Base-by-base conservation (phyloP, 345 rosid genomes). In the Zanthoxylum bungeanum region DNA sequence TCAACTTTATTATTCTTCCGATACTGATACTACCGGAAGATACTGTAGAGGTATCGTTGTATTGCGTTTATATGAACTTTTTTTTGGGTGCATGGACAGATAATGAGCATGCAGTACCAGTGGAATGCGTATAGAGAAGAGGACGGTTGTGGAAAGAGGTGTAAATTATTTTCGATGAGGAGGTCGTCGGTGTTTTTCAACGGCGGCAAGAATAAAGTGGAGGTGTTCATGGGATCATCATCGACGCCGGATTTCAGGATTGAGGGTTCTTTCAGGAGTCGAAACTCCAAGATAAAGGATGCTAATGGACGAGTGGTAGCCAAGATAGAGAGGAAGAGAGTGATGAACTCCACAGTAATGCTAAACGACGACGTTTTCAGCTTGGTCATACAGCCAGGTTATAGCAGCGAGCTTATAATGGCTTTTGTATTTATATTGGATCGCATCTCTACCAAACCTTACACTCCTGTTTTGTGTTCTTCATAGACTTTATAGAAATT, bases 101-200 rank as follows among this genome's bases (percentile, higher is more conserved):
- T 59, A 36, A 22, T 83, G 69, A 84, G 87, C 60, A 52, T 78
- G 83, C 84, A 73, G 3, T 10, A 68, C 34, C 84, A 72, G 60
- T 86, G 90, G 90, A 80, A 76, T 31, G 90, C 82, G 2, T 86
- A 78, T 39, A 66, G 67, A 33, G 89, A 79, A 66, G 75, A 83
- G 59, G 73, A 61, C 22, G 72, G 27, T 3, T 31, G 53, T 5
- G 70, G 68, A 34, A 75, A 57, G 64, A 39, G 36, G 55, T 44
- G 42, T 50, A 83, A 73, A 65, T 62, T 79, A 1, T 85, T 85
- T 52, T 79, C 85, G 39, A 79, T 85, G 87, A 83, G 87, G 60
- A 66, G 79, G 47, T 7, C 69, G 3, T 73, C 79, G 0, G 9
- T 66, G 22, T 66, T 82, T 24, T 72, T 70, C 73, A 46, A 50